A percentile compares a stretch with the other conserved stretches of the same genome.
Evolutionary conservation across 169 alveolate genomes (phyloP).

Genomic region (Plasmodium adleri): DNA sequence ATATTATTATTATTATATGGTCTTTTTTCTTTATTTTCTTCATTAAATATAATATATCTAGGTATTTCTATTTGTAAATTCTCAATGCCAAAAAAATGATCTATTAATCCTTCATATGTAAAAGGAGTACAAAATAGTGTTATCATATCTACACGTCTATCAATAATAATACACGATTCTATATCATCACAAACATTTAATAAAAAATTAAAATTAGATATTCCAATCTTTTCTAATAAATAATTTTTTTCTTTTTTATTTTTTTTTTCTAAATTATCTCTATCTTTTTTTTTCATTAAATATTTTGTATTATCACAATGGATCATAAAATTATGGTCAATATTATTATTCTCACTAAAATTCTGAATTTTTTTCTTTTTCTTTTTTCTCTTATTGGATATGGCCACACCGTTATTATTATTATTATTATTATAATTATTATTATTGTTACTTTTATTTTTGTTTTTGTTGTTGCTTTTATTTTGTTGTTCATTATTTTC

Average conservation of each 20-base stretch:
- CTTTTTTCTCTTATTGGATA: too few relatives aligned
- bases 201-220: constrained; percentile 25
- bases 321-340: constrained; percentile 28
- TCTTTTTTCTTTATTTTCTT: constrained; percentile 7
- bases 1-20: background rate
- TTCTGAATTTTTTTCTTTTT: background rate
- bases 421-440: too few relatives aligned
- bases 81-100: constrained; percentile 81
- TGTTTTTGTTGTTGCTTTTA: too few relatives aligned
- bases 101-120: constrained; percentile 88
- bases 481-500: too few relatives aligned
- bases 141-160: constrained; percentile 84
- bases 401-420: too few relatives aligned
- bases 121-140: constrained; percentile 88
- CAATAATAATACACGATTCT: constrained; percentile 81
- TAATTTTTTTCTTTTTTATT: constrained; percentile 54
- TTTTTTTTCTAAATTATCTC: constrained; percentile 11
- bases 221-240: constrained; percentile 49
- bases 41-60: constrained; percentile 60
- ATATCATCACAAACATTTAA: constrained; percentile 15
- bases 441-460: too few relatives aligned
- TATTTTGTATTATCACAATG: constrained; percentile 34
- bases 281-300: constrained; percentile 50
- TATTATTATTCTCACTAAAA: background rate
- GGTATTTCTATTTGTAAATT: constrained; percentile 84